Evolutionary conservation across 345 rosid species (phyloP).

Genomic region (Rubroshorea leprosula): DNA sequence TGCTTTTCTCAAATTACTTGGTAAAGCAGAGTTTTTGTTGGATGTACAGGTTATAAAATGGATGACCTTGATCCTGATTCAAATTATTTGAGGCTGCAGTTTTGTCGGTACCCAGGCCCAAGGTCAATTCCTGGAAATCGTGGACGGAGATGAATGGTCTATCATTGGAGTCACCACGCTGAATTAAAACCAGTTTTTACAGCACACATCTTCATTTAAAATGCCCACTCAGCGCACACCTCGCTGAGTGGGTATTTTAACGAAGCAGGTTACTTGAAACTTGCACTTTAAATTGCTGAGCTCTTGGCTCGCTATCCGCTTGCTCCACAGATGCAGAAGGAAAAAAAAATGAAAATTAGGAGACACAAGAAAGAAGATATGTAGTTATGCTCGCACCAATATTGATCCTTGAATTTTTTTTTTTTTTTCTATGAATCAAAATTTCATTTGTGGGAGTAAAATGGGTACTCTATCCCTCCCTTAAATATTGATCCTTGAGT

Average conservation of each 20-base stretch:
- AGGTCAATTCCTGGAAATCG: conserved; percentile 53
- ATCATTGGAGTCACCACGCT: conserved; percentile 10
- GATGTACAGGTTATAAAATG: conserved; percentile 58
- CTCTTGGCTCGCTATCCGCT: conserved; percentile 5
- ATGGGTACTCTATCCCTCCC: no score
- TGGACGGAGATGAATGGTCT: conserved; percentile 50
- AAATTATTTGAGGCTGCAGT: conserved; percentile 58
- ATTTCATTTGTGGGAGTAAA: no score
- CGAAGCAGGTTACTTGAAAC: conserved; percentile 7
- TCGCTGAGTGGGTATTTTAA: conserved; percentile 10
- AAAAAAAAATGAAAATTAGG: conserved; percentile 5
- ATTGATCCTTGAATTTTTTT: no score
- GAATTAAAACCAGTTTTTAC: conserved; percentile 10
- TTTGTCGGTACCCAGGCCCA: conserved; percentile 71
- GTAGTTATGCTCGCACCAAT: no score
- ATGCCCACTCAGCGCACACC: no score
- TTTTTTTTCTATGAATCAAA: no score
- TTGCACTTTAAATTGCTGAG: conserved; percentile 13
- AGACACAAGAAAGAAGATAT: background rate
- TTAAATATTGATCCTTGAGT: background rate
- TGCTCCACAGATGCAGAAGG: conserved; percentile 14
- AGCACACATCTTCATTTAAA: conserved; percentile 7
- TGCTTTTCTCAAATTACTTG: conserved; percentile 1
- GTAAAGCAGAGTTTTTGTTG: conserved; percentile 15
- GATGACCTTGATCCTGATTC: conserved; percentile 71